phyloP scores from a whole-genome alignment of 176 grass and related monocot species.

The Zoysia pacifica region DNA sequence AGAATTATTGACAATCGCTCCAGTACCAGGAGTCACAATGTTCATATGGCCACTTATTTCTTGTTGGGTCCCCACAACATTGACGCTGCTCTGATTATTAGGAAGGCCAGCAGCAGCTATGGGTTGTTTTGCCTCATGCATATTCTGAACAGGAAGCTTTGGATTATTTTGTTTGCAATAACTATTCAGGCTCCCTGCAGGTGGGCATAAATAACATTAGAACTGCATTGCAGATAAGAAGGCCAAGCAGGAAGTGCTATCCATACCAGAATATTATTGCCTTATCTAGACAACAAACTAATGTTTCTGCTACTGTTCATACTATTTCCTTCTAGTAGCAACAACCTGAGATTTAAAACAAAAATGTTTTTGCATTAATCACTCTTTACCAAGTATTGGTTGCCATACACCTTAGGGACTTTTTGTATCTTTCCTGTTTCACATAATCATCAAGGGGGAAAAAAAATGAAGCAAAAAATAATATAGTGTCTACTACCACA shows the following conservation, averaged over 20 bases:
- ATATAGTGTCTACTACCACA: background rate
- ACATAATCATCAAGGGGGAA: background rate
- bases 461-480: slow-evolving; percentile 2
- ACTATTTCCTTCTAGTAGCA: background rate
- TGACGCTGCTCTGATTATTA: slow-evolving; percentile 52
- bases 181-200: slow-evolving; percentile 81
- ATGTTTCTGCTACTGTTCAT: background rate
- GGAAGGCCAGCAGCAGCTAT: slow-evolving; percentile 47
- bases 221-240: slow-evolving; percentile 6
- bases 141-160: slow-evolving; percentile 53
- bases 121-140: slow-evolving; percentile 59
- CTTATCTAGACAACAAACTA: background rate
- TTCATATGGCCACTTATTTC: slow-evolving; percentile 51
- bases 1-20: slow-evolving; percentile 24
- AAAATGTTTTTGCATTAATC: too few relatives aligned
- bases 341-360: background rate
- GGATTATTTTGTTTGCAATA: slow-evolving; percentile 56
- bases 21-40: slow-evolving; percentile 42
- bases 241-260: slow-evolving; percentile 4
- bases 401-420: background rate
- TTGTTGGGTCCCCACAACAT: slow-evolving; percentile 40
- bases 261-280: slow-evolving; percentile 24
- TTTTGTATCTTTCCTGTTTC: background rate
- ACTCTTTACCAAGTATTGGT: background rate
- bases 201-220: slow-evolving; percentile 32